A percentile compares a stretch with the other conserved stretches of the same genome.
phyloP scores from a whole-genome alignment of 495 filamentous ascomycete genomes.

The Penicillium steckii region DNA sequence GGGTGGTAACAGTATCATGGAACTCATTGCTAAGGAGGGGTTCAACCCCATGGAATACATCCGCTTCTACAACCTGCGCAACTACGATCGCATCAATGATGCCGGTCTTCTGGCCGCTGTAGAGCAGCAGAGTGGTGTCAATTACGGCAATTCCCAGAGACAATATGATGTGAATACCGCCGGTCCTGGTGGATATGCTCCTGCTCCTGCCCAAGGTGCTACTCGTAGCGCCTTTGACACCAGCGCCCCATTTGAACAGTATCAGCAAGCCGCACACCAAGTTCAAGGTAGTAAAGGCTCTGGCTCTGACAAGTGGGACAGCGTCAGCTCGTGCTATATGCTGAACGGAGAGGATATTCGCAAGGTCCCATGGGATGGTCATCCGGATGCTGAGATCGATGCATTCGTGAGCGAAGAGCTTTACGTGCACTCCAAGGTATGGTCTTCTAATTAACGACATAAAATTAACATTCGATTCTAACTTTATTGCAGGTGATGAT shows the following conservation, averaged over 20 bases:
- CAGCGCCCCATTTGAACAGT: slow-evolving; percentile 51
- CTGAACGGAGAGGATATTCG: slow-evolving; percentile 72
- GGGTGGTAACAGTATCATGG: slow-evolving; percentile 85
- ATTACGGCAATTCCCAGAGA: slow-evolving; percentile 68
- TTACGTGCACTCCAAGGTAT: slow-evolving; percentile 86
- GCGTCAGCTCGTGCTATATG: slow-evolving; percentile 83
- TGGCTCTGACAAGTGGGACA: slow-evolving; percentile 62
- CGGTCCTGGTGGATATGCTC: slow-evolving; percentile 37
- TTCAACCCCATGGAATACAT: slow-evolving; percentile 79
- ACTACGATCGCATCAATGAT: slow-evolving; percentile 86
- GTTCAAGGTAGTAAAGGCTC: slow-evolving; percentile 28
- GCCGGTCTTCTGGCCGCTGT: slow-evolving; percentile 60
- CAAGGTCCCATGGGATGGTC: slow-evolving; percentile 71
- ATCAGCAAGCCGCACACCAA: slow-evolving; percentile 64
- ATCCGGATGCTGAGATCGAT: slow-evolving; percentile 71
- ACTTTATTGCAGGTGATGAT: slow-evolving; percentile 63
- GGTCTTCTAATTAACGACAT: slow-evolving; percentile 3
- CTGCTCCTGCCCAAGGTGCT: slow-evolving; percentile 17
- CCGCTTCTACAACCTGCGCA: slow-evolving; percentile 92
- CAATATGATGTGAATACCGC: slow-evolving; percentile 58
- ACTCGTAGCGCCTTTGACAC: slow-evolving; percentile 42
- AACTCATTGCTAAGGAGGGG: slow-evolving; percentile 68
- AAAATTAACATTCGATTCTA: slow-evolving; percentile 7
- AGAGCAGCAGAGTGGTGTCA: slow-evolving; percentile 67
- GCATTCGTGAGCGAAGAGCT: slow-evolving; percentile 92